Evolutionary conservation across 2,329 filamentous ascomycete genomes (phyloP).

Genomic region (Chalara sp.): DNA sequence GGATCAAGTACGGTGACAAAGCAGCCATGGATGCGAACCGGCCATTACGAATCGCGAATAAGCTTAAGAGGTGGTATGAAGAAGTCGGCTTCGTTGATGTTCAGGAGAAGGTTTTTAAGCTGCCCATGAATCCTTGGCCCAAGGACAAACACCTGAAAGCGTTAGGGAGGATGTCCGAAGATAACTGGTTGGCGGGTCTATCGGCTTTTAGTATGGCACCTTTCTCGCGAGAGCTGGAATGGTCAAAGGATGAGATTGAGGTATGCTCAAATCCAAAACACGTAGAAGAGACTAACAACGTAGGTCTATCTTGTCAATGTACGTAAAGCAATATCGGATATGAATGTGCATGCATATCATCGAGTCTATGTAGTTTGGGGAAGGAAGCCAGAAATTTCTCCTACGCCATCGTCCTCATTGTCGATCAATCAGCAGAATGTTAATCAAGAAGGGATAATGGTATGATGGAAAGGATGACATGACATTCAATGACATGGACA

Average conservation of each 20-base stretch:
- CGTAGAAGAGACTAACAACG: neutral
- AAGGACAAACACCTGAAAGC: constrained; percentile 26
- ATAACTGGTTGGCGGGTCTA: constrained; percentile 21
- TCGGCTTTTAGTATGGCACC: constrained; percentile 20
- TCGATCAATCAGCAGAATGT: no score
- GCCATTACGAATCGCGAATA: constrained; percentile 17
- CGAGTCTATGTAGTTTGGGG: constrained; percentile 12
- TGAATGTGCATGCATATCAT: constrained; percentile 9
- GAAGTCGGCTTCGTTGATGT: constrained; percentile 50
- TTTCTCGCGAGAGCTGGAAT: constrained; percentile 20
- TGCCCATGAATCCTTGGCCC: constrained; percentile 49
- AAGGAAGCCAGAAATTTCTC: constrained; percentile 5
- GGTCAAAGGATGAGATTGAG: constrained; percentile 26
- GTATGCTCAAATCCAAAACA: constrained; percentile 4
- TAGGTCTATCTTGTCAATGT: constrained; percentile 10
- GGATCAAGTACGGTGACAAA: constrained; percentile 13
- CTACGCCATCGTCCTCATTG: no score
- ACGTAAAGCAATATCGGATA: constrained; percentile 8
- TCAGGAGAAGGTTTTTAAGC: constrained; percentile 43
- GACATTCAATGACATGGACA: no score
- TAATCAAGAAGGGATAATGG: no score
- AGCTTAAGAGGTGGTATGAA: constrained; percentile 20
- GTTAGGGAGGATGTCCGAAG: constrained; percentile 19
- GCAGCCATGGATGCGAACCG: constrained; percentile 16
- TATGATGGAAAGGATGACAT: no score